phyloP scores from a whole-genome alignment of 345 rosid species.

The Geranium rotundifolium region DNA sequence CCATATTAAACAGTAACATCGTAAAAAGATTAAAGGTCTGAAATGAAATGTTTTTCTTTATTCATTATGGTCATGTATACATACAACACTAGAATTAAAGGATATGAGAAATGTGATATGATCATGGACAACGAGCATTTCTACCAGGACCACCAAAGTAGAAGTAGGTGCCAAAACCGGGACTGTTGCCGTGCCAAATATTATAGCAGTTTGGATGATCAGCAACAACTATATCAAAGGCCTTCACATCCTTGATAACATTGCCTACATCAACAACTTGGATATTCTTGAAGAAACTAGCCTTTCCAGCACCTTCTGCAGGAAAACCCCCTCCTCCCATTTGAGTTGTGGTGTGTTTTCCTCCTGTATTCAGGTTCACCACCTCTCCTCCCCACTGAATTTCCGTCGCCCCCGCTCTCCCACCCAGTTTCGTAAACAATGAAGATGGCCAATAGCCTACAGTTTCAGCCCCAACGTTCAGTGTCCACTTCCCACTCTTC shows the following conservation, averaged over 20 bases:
- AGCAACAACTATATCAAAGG: too few relatives aligned
- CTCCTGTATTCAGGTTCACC: neutral
- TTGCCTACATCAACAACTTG: neutral
- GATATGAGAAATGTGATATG: too few relatives aligned
- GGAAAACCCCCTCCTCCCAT: conserved; percentile 14
- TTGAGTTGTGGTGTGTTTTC: conserved; percentile 9
- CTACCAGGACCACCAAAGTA: too few relatives aligned
- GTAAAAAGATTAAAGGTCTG: too few relatives aligned
- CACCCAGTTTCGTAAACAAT: neutral
- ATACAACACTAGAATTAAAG: too few relatives aligned
- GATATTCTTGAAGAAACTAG: neutral
- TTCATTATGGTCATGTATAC: too few relatives aligned
- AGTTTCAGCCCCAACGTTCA: neutral
- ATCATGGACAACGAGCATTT: too few relatives aligned
- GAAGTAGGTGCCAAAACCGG: too few relatives aligned
- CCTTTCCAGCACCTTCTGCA: conserved; percentile 3
- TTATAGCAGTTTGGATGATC: too few relatives aligned
- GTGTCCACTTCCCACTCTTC: conserved; percentile 6
- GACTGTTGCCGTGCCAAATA: too few relatives aligned
- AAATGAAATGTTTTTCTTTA: too few relatives aligned
- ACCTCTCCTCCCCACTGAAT: conserved; percentile 6
- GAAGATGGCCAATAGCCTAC: conserved; percentile 10
- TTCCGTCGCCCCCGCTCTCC: neutral
- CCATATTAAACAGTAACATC: too few relatives aligned
- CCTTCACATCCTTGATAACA: neutral